These are phyloP conservation scores for Naganishia kalamii DNA, from an alignment of 768 basidiomycete species.

Conservation along the genomic window DNA sequence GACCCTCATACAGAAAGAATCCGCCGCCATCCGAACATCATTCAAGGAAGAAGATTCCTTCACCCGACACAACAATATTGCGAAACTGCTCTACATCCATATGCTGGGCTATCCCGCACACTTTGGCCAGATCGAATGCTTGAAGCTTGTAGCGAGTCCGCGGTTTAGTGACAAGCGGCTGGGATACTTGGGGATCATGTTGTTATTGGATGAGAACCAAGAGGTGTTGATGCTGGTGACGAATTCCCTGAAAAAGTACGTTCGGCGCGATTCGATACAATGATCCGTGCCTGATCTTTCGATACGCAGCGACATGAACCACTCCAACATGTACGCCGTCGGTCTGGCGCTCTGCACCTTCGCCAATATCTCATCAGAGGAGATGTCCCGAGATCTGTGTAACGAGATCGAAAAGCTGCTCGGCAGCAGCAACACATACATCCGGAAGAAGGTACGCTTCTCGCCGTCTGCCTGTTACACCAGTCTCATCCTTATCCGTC, in stretches of 20 bases:
- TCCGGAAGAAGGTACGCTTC: conserved; percentile 82
- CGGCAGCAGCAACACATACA: conserved; percentile 96
- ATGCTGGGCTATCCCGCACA: conserved; percentile 83
- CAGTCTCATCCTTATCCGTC: background rate
- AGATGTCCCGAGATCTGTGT: conserved; percentile 96
- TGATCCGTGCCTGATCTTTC: too few relatives aligned
- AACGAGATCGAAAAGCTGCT: conserved; percentile 97
- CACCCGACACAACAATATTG: conserved; percentile 92
- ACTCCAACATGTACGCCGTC: conserved; percentile 97
- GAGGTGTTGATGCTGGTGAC: conserved; percentile 96
- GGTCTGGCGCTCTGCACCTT: conserved; percentile 96
- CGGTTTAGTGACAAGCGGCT: conserved; percentile 92
- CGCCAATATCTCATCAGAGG: conserved; percentile 97
- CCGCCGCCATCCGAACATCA: conserved; percentile 86
- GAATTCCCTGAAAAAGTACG: conserved; percentile 94
- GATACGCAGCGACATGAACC: conserved; percentile 84
- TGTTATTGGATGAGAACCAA: conserved; percentile 92
- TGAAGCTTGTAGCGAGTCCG: conserved; percentile 70
- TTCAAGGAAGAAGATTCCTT: conserved; percentile 96
- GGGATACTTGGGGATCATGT: conserved; percentile 96
- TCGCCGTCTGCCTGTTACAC: background rate
- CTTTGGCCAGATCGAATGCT: conserved; percentile 80
- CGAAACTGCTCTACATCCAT: conserved; percentile 88
- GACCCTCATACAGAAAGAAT: conserved; percentile 83
- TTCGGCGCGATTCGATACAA: too few relatives aligned